phyloP scores from a whole-genome alignment of 2,329 filamentous ascomycete genomes.

The Trichoderma sp. region DNA sequence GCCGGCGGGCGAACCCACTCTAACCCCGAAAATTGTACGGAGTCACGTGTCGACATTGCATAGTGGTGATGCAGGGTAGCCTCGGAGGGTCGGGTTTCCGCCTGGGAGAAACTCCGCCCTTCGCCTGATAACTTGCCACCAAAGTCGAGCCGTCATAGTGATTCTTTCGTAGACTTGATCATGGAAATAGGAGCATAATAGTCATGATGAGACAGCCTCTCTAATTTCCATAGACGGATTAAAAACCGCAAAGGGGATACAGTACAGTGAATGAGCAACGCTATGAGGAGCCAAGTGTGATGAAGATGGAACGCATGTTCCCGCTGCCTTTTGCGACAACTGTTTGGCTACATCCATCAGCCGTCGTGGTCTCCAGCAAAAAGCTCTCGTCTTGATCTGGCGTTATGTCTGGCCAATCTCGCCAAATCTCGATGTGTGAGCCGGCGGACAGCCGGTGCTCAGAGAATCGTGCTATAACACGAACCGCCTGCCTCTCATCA shows the following conservation, averaged over 20 bases:
- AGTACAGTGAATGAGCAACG: too few species aligned
- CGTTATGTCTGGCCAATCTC: conserved; percentile 61
- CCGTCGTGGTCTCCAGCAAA: conserved; percentile 33
- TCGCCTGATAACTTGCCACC: not conserved
- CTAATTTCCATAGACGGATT: not conserved
- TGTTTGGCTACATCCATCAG: conserved; percentile 22
- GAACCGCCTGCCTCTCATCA: conserved; percentile 65
- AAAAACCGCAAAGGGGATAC: not conserved
- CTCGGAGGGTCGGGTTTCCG: conserved; percentile 22
- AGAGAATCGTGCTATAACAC: conserved; percentile 59
- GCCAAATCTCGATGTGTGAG: conserved; percentile 66
- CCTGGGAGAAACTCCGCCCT: not conserved
- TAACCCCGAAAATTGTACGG: conserved; percentile 38
- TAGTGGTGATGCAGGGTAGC: too few species aligned
- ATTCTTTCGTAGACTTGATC: too few species aligned
- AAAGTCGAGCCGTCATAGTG: not conserved
- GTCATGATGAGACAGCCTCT: not conserved
- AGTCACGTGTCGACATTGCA: conserved; percentile 39
- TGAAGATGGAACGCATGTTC: conserved; percentile 49
- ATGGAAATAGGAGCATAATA: fast-evolving
- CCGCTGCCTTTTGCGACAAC: conserved; percentile 52
- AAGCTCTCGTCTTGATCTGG: conserved; percentile 37
- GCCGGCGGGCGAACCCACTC: conserved; percentile 19
- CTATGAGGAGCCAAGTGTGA: conserved; percentile 12
- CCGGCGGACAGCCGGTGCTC: conserved; percentile 35